Evolutionary conservation across 257 asterid genomes (phyloP).

Genomic region (Penstemon barbatus): DNA sequence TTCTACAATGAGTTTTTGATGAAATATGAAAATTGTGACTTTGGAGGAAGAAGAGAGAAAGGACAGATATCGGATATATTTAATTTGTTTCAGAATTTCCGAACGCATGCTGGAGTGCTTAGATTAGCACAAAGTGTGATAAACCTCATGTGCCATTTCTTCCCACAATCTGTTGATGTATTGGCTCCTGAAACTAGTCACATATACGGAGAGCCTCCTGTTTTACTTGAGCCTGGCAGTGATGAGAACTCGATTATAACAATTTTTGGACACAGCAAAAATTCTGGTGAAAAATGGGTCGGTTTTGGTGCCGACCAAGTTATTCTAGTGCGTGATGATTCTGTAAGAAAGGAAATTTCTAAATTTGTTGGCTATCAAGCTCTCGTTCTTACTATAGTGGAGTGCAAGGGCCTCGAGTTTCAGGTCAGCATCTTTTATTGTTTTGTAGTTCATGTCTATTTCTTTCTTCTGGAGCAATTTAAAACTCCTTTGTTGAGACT

Average conservation of each 20-base stretch:
- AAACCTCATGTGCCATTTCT: constrained; percentile 52
- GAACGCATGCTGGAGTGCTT: constrained; percentile 68
- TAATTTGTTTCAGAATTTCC: constrained; percentile 57
- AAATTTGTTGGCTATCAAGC: constrained; percentile 51
- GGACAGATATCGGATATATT: constrained; percentile 47
- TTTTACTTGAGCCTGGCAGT: constrained; percentile 53
- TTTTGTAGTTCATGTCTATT: neutral
- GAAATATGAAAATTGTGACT: constrained; percentile 28
- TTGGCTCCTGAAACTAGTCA: constrained; percentile 61
- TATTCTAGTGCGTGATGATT: constrained; percentile 60
- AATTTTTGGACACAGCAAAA: constrained; percentile 50
- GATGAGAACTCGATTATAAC: constrained; percentile 51
- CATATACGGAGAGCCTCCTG: constrained; percentile 65
- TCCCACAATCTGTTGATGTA: constrained; percentile 53
- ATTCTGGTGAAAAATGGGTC: constrained; percentile 38
- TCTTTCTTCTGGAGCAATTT: neutral
- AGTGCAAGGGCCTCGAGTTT: constrained; percentile 77
- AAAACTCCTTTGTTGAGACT: constrained; percentile 1
- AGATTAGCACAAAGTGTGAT: constrained; percentile 65
- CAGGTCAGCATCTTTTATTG: constrained; percentile 40
- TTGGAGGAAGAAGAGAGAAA: constrained; percentile 39
- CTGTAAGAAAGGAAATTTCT: constrained; percentile 40
- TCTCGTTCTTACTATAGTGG: constrained; percentile 56
- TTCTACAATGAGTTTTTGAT: constrained; percentile 54
- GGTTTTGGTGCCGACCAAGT: constrained; percentile 78